These are phyloP conservation scores for Ophiobolus disseminans DNA, from an alignment of 2,329 filamentous ascomycete genomes.

Conservation along the genomic window DNA sequence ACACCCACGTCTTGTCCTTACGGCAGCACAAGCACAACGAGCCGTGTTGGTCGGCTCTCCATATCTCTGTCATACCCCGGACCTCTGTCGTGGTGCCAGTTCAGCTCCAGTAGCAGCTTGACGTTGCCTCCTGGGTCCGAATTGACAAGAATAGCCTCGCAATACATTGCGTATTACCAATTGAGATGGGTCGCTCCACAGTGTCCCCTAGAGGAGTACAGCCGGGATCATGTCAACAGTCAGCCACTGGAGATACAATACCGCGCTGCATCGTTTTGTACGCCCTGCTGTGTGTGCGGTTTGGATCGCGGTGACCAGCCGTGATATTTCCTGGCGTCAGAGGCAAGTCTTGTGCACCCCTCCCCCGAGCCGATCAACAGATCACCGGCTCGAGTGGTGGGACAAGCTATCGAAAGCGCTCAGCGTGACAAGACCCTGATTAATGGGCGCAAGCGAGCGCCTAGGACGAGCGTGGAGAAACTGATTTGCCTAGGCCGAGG, in stretches of 20 bases:
- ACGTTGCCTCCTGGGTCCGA: background rate
- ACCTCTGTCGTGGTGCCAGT: constrained; percentile 1
- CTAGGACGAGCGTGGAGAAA: constrained; percentile 17
- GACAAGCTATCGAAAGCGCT: constrained; percentile 2
- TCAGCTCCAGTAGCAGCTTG: background rate
- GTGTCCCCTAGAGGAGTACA: background rate
- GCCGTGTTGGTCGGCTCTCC: background rate
- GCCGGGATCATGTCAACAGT: too few species aligned
- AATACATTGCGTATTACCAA: constrained; percentile 1
- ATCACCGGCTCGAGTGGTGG: constrained; percentile 1
- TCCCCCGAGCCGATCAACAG: constrained; percentile 11
- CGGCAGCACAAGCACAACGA: constrained; percentile 4
- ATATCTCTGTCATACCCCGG: background rate
- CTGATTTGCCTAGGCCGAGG: constrained; percentile 10
- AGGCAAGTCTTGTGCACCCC: constrained; percentile 1
- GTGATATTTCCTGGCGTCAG: constrained; percentile 4
- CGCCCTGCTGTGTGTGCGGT: constrained; percentile 15
- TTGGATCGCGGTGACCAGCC: constrained; percentile 8
- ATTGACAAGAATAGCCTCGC: background rate
- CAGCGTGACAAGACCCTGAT: constrained; percentile 10
- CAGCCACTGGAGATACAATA: constrained; percentile 20
- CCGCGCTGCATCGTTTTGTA: constrained; percentile 18
- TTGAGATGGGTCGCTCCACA: background rate
- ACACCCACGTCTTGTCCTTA: background rate
- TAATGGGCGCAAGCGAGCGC: constrained; percentile 14